Evolutionary conservation across 306 rosid species (phyloP), one percentile per base, ranked within the genome.

Genomic region (Rosa lucieae): DNA sequence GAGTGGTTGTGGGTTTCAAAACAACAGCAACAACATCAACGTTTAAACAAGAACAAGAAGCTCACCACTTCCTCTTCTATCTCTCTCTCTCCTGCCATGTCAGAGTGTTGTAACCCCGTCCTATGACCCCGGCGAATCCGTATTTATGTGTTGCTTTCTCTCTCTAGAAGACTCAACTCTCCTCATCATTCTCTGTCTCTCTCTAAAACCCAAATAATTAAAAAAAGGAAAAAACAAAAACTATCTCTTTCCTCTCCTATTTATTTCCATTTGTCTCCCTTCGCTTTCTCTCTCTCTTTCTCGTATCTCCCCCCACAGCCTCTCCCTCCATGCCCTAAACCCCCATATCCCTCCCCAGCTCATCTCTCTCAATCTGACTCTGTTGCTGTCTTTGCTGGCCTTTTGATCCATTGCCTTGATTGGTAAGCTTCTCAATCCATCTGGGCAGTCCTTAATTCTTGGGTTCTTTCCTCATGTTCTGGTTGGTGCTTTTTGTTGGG

Each of bases 51-150:
- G 63, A 76, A 70, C 58, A 51, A 35, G 47, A 42, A 59, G 20
- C 37, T 2, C 58, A 52, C 66, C 62, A 49, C 76, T 14, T 23
- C 13, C 56, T 53, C 11, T 80, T 21, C 81, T 23, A 23, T 59
- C 47, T 11, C 75, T 52, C 78, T 77, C 51, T 84, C 88, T 74
- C 82, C 85, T 90, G 96, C 96, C 98, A 89, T 92, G 98, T 94
- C 97, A 94, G 97, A 85, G 90, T 70, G 91, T 39, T 67, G 72
- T 81, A 88, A 87, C 89, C 94, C 92, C 90, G 93, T 88, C 94
- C 92, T 88, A 81, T 85, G 92, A 90, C 90, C 92, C 90, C 92
- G 94, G 92, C 94, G 97, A 90, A 84, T 88, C 97, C 97, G 93
- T 90, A 88, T 84, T 85, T 88, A 89, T 86, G 76, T 79, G 84